Percentiles rank a stretch among this genome's conserved stretches.
These are phyloP conservation scores for Rhizophagus sp. DNA, from an alignment of 192 early-diverging fungal species.

Conservation along the genomic window DNA sequence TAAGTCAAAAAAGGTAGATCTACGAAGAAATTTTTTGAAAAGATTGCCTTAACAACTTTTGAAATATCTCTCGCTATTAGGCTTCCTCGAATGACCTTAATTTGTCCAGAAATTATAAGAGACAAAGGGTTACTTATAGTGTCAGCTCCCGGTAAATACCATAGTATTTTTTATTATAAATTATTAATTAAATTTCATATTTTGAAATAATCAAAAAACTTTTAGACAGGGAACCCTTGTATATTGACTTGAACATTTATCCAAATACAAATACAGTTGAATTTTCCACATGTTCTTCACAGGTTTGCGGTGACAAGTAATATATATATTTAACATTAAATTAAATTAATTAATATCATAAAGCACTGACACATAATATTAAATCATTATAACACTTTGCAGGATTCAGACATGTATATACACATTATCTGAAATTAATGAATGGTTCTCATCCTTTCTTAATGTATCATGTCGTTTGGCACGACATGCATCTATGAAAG, in stretches of 20 bases:
- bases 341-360: neutral
- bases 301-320: constrained; percentile 45
- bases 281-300: constrained; percentile 32
- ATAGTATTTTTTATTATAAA: neutral
- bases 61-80: constrained; percentile 10
- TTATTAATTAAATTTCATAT: neutral
- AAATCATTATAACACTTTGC: neutral
- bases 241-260: constrained; percentile 22
- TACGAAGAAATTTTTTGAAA: neutral
- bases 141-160: constrained; percentile 33
- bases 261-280: constrained; percentile 33
- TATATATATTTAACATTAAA: constrained; percentile 18
- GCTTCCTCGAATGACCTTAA: constrained; percentile 63
- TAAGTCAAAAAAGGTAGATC: constrained; percentile 66
- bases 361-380: too few species aligned
- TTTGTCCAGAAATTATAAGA: constrained; percentile 49
- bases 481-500: constrained; percentile 33
- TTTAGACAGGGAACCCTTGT: neutral
- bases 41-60: neutral
- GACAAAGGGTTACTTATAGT: constrained; percentile 48
- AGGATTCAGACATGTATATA: constrained; percentile 31
- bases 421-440: constrained; percentile 39
- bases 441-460: constrained; percentile 49
- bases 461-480: constrained; percentile 45
- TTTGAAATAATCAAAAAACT: neutral